phyloP scores from a whole-genome alignment of 768 basidiomycete genomes.

The Naganishia antarctica region DNA sequence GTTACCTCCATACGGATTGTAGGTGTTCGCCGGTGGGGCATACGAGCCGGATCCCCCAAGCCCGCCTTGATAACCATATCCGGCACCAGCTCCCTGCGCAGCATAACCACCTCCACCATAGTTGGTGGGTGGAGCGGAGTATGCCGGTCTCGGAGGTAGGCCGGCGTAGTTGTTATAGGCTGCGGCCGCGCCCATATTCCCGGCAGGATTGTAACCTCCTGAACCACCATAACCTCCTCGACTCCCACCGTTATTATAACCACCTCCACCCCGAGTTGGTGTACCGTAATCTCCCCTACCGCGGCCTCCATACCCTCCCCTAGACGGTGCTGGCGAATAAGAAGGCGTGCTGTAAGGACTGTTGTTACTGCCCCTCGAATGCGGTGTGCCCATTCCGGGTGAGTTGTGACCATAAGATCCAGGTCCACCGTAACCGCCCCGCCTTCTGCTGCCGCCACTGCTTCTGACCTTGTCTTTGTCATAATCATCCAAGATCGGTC shows the following conservation, averaged over 20 bases:
- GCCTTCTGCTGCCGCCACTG: slow-evolving; percentile 26
- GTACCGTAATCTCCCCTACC: slow-evolving; percentile 46
- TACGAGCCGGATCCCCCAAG: slow-evolving; percentile 18
- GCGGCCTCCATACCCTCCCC: slow-evolving; percentile 31
- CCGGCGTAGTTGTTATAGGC: slow-evolving; percentile 13
- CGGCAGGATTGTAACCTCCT: slow-evolving; percentile 22
- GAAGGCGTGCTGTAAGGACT: slow-evolving; percentile 20
- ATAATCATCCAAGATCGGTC: slow-evolving; percentile 60
- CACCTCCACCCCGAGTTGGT: slow-evolving; percentile 34
- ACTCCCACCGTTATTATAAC: slow-evolving; percentile 24
- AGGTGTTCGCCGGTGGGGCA: slow-evolving; percentile 3
- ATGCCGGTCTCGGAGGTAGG: background rate
- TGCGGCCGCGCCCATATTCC: slow-evolving; percentile 12
- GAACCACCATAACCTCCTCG: slow-evolving; percentile 29
- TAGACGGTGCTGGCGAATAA: slow-evolving; percentile 8
- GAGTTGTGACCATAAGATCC: slow-evolving; percentile 37
- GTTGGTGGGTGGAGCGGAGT: background rate
- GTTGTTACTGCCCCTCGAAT: slow-evolving; percentile 31
- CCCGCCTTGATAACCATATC: background rate
- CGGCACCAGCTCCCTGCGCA: background rate
- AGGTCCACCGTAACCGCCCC: slow-evolving; percentile 36
- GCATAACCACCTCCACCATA: background rate
- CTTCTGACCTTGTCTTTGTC: slow-evolving; percentile 46
- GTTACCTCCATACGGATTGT: slow-evolving; percentile 9
- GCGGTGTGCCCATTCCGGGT: slow-evolving; percentile 22